Percentiles rank a stretch among this genome's conserved stretches.
These are phyloP conservation scores for Penicillium sclerotiorum DNA, from an alignment of 2,329 filamentous ascomycete species.

Conservation along the genomic window DNA sequence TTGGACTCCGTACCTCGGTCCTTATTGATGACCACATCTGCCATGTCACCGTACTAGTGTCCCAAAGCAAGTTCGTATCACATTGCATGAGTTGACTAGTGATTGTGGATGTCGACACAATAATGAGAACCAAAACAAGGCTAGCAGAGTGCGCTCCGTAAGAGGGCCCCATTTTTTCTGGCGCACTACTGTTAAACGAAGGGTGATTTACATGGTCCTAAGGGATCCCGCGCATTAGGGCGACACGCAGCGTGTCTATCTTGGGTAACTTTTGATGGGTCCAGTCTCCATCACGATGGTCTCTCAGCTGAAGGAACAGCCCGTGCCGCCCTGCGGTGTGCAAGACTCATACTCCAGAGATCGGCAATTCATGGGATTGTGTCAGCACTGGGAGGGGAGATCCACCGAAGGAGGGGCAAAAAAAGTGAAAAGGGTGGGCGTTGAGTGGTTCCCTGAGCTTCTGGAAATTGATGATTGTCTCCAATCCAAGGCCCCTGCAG, in stretches of 20 bases:
- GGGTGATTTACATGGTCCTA: too few relatives aligned
- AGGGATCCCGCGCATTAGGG: too few relatives aligned
- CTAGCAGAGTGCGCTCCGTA: too few relatives aligned
- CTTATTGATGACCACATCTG: not conserved
- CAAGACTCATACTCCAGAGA: constrained; percentile 21
- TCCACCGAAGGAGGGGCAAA: constrained; percentile 11
- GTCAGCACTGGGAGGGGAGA: constrained; percentile 13
- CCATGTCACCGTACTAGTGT: not conserved
- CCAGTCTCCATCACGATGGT: not conserved
- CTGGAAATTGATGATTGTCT: constrained; percentile 22
- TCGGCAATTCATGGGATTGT: constrained; percentile 22
- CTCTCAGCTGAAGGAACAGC: constrained; percentile 1
- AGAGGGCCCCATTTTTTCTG: too few relatives aligned
- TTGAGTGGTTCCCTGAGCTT: constrained; percentile 16
- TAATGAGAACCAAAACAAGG: constrained; percentile 1
- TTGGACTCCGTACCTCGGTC: constrained; percentile 3
- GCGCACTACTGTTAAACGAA: too few relatives aligned
- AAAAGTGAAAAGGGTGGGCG: constrained; percentile 2
- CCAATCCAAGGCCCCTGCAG: constrained; percentile 19
- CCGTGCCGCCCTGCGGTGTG: constrained; percentile 15
- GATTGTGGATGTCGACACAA: not conserved
- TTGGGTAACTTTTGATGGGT: not conserved
- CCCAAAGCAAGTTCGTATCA: constrained; percentile 4
- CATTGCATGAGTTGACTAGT: constrained; percentile 2
- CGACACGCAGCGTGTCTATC: not conserved